phyloP scores from a whole-genome alignment of 495 filamentous ascomycete species.

The Xylaria flabelliformis region DNA sequence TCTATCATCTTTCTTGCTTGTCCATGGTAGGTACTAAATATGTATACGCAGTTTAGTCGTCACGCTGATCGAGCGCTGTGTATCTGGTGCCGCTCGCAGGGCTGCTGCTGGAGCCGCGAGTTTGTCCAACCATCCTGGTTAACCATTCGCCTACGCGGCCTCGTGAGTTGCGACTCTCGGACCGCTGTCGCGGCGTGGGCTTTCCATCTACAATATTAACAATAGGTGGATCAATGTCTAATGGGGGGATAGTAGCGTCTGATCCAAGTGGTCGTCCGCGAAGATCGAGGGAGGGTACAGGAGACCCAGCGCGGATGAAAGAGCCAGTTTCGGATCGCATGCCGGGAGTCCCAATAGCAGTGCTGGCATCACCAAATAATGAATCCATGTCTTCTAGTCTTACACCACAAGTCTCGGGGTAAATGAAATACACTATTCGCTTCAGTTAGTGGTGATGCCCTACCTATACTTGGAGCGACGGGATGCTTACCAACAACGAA shows the following conservation, averaged over 20 bases:
- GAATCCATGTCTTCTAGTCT: constrained; percentile 95
- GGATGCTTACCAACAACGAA: constrained; percentile 87
- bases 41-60: constrained; percentile 42
- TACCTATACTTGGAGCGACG: neutral
- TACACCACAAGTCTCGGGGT: constrained; percentile 94
- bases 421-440: constrained; percentile 85
- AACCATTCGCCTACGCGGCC: constrained; percentile 57
- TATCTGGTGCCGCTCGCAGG: constrained; percentile 46
- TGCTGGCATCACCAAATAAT: constrained; percentile 88
- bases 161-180: constrained; percentile 38
- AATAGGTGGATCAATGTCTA: constrained; percentile 48
- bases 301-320: constrained; percentile 73
- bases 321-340: constrained; percentile 72
- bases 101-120: constrained; percentile 39
- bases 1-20: constrained; percentile 26
- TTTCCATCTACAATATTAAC: constrained; percentile 43
- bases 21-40: neutral
- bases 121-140: constrained; percentile 51
- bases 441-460: constrained; percentile 30
- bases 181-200: constrained; percentile 25
- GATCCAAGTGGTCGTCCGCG: constrained; percentile 50
- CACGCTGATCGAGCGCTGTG: constrained; percentile 50
- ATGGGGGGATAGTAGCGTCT: constrained; percentile 44
- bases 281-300: constrained; percentile 79
- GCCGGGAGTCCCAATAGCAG: constrained; percentile 61